Evolutionary conservation across 768 basidiomycete species (phyloP).

Genomic region (Xerocomus brunneocitrinus): DNA sequence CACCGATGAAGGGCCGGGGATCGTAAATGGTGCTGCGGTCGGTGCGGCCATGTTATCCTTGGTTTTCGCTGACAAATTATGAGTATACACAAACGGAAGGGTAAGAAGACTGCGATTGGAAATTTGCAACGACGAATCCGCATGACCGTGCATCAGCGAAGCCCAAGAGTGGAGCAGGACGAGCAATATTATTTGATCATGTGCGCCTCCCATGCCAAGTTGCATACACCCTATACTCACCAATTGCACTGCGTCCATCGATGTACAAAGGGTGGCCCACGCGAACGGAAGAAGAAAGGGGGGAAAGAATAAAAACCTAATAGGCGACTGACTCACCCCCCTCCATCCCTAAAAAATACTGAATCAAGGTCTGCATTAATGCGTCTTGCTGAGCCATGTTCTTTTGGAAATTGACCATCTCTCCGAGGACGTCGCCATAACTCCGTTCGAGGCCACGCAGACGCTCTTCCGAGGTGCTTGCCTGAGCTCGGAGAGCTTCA

Average conservation of each 20-base stretch:
- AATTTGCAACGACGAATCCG: not conserved
- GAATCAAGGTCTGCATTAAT: conserved; percentile 75
- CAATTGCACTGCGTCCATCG: not conserved
- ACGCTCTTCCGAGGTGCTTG: conserved; percentile 42
- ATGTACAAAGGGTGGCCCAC: not conserved
- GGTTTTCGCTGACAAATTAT: conserved; percentile 18
- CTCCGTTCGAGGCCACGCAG: conserved; percentile 56
- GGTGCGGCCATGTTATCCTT: conserved; percentile 15
- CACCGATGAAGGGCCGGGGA: conserved; percentile 5
- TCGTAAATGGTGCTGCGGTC: conserved; percentile 13
- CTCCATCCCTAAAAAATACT: conserved; percentile 75
- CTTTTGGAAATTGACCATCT: conserved; percentile 69
- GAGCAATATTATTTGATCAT: not conserved
- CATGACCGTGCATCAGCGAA: not conserved
- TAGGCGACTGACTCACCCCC: conserved; percentile 40
- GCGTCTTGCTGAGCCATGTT: conserved; percentile 82
- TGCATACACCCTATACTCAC: not conserved
- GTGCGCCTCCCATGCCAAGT: not conserved
- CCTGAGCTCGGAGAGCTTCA: conserved; percentile 30
- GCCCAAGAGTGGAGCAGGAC: not conserved
- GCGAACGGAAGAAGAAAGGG: not conserved
- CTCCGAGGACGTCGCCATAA: conserved; percentile 64
- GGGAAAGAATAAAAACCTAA: not conserved
- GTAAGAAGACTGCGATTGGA: not conserved
- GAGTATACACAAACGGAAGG: conserved; percentile 1